Evolutionary conservation across 257 asterid genomes (phyloP).

Genomic region (Datura wrightii): DNA sequence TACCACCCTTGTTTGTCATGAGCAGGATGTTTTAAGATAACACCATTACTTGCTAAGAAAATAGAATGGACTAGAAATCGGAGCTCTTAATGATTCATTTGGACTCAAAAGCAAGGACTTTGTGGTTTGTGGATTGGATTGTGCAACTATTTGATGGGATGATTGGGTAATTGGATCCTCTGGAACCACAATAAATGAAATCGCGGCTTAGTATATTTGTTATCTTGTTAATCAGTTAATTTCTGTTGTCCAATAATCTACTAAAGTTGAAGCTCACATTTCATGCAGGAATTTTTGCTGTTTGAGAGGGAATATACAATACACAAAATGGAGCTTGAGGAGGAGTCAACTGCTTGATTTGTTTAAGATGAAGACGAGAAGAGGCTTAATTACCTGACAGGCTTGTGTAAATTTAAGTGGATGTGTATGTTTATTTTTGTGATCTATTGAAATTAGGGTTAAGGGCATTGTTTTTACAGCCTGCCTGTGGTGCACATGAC

Average conservation of each 20-base stretch:
- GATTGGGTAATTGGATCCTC: background rate
- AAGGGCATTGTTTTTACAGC: background rate
- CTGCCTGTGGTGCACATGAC: too few species aligned
- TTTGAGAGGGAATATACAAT: constrained; percentile 85
- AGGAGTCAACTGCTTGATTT: constrained; percentile 47
- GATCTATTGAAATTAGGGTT: background rate
- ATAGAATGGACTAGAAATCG: too few species aligned
- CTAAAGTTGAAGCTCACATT: constrained; percentile 29
- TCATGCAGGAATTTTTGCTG: constrained; percentile 75
- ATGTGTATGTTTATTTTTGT: background rate
- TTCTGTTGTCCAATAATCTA: background rate
- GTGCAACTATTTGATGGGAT: background rate
- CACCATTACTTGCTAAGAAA: background rate
- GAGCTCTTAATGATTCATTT: too few species aligned
- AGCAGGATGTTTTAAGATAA: background rate
- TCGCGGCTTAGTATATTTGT: background rate
- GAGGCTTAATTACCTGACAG: background rate
- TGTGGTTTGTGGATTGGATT: background rate
- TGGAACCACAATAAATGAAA: background rate
- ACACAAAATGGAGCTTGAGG: constrained; percentile 62
- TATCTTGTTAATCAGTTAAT: background rate
- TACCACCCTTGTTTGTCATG: background rate
- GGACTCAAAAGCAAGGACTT: too few species aligned
- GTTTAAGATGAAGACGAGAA: background rate
- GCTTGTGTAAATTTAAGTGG: background rate